These are phyloP conservation scores for Polygonum maritimum DNA, from an alignment of 148 eudicot species.

Conservation along the genomic window DNA sequence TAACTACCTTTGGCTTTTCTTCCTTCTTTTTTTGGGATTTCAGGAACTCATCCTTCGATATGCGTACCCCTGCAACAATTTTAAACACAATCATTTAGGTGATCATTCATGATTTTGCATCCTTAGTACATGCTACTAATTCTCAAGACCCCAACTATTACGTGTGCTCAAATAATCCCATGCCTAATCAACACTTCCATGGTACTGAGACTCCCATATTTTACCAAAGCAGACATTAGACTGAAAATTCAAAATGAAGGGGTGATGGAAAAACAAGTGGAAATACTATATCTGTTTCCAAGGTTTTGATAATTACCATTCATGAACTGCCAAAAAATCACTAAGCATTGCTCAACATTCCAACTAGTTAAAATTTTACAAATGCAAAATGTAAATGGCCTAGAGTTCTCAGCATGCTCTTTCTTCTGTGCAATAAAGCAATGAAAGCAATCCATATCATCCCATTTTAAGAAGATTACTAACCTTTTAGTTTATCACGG, in stretches of 20 bases:
- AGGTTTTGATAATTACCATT: not conserved
- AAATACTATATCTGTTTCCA: not conserved
- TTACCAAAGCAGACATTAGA: not conserved
- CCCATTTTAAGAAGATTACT: not conserved
- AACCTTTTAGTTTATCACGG: constrained; percentile 64
- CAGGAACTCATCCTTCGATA: constrained; percentile 66
- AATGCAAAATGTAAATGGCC: not conserved
- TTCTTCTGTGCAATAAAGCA: not conserved
- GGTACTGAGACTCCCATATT: not conserved
- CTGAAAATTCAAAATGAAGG: not conserved
- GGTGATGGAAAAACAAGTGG: not conserved
- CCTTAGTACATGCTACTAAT: not conserved
- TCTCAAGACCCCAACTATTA: not conserved
- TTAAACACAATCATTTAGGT: not conserved
- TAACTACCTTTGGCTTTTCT: constrained; percentile 81
- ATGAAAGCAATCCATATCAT: not conserved
- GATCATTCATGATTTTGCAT: not conserved
- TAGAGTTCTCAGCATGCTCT: not conserved
- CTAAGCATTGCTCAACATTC: not conserved
- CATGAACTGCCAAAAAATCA: not conserved
- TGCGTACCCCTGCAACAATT: constrained; percentile 50
- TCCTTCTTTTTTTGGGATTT: constrained; percentile 59
- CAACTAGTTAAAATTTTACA: not conserved
- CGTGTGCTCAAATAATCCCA: not conserved
- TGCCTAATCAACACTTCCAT: not conserved